Evolutionary conservation across 208 protist genomes (phyloP).

Genomic region (Strigomonas galati): DNA sequence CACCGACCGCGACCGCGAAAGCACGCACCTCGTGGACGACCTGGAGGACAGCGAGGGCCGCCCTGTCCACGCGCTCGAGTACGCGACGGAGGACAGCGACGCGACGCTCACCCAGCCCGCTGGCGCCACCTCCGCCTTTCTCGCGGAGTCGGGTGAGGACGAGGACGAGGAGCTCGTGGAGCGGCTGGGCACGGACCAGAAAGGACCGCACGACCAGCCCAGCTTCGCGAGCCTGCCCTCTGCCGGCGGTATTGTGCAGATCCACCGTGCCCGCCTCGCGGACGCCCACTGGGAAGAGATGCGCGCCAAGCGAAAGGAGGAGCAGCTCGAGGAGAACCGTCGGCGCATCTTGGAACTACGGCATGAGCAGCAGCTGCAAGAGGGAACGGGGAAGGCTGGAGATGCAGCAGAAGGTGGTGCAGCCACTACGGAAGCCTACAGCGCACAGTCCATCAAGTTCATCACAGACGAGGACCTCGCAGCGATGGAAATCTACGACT

Average conservation of each 20-base stretch:
- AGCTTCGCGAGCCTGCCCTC: slow-evolving; percentile 12
- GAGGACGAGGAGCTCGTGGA: slow-evolving; percentile 12
- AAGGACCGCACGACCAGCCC: neutral
- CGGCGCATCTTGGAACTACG: neutral
- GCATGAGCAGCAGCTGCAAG: neutral
- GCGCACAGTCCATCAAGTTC: slow-evolving; percentile 19
- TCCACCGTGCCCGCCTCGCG: neutral
- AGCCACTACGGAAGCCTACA: neutral
- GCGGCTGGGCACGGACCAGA: neutral
- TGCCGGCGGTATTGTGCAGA: neutral
- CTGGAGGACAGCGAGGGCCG: neutral
- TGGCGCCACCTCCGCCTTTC: neutral
- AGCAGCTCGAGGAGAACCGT: neutral
- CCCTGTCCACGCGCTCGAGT: neutral
- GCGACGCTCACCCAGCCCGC: neutral
- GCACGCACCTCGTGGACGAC: slow-evolving; percentile 8
- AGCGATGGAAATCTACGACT: slow-evolving; percentile 62
- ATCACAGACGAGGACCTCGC: slow-evolving; percentile 58
- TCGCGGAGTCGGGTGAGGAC: neutral
- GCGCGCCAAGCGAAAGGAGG: slow-evolving; percentile 6
- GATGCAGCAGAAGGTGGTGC: neutral
- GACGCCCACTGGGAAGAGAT: slow-evolving; percentile 9
- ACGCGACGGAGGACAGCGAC: neutral
- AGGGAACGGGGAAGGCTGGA: neutral
- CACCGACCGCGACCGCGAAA: neutral